Evolutionary conservation across 2,329 filamentous ascomycete species (phyloP).

Genomic region (Beauveria caledonica): DNA sequence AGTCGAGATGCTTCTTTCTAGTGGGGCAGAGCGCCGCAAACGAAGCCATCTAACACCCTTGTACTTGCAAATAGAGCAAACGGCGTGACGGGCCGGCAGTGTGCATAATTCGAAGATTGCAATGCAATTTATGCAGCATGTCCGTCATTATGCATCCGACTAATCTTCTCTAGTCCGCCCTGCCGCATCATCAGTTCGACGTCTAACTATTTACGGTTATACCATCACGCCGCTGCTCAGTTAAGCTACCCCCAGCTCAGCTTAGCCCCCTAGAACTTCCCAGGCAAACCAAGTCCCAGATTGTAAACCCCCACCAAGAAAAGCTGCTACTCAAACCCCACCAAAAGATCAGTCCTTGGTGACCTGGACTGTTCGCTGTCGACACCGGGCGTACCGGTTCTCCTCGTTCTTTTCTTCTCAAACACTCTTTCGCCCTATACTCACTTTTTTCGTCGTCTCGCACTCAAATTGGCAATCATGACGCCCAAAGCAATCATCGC

Average conservation of each 20-base stretch:
- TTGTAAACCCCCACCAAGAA: background rate
- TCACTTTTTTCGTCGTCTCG: background rate
- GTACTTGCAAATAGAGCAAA: no score
- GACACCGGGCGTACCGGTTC: background rate
- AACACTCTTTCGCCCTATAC: background rate
- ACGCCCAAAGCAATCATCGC: constrained; percentile 88
- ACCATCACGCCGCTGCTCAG: no score
- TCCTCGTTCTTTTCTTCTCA: background rate
- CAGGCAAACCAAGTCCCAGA: no score
- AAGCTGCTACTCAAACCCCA: background rate
- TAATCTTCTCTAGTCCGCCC: no score
- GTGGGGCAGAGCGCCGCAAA: background rate
- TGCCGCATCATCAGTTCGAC: no score
- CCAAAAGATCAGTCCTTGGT: background rate
- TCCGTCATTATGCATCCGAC: no score
- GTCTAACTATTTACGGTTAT: no score
- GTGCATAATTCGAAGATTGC: no score
- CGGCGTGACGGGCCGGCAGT: background rate
- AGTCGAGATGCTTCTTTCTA: background rate
- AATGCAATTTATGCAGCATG: no score
- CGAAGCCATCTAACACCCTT: no score
- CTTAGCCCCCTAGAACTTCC: background rate
- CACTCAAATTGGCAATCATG: constrained; percentile 46
- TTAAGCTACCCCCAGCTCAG: background rate
- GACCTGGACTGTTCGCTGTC: background rate